phyloP scores from a whole-genome alignment of 805 yeast genomes.

The Nakazawaea ishiwadae region DNA sequence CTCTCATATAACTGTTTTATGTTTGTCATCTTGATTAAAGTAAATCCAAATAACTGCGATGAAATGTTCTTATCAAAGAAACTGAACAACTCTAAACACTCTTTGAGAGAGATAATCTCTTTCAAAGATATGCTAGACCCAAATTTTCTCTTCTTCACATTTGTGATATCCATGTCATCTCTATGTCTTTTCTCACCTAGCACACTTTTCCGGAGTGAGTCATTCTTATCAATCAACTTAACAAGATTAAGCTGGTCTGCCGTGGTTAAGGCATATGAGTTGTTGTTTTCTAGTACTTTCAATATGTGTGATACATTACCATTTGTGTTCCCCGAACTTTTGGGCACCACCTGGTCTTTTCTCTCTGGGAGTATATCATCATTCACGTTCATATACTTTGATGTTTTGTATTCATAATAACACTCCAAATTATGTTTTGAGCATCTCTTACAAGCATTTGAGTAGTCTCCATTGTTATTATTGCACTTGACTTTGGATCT shows the following conservation, averaged over 20 bases:
- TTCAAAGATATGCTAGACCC: conserved; percentile 15
- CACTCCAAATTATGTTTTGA: conserved; percentile 46
- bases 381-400: conserved; percentile 25
- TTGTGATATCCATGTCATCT: too few relatives aligned
- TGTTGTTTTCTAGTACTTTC: background rate
- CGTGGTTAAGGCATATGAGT: background rate
- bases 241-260: background rate
- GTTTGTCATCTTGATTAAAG: conserved; percentile 43
- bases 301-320: background rate
- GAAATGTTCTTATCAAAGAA: conserved; percentile 52
- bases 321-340: conserved; percentile 5
- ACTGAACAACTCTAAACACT: conserved; percentile 33
- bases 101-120: conserved; percentile 9
- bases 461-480: conserved; percentile 31
- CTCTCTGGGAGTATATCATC: background rate
- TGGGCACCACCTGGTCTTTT: conserved; percentile 6
- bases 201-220: background rate
- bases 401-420: conserved; percentile 51
- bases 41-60: conserved; percentile 65
- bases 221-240: background rate
- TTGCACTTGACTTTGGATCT: conserved; percentile 59
- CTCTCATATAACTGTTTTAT: conserved; percentile 40
- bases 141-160: background rate
- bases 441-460: conserved; percentile 56
- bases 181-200: background rate